phyloP scores from a whole-genome alignment of 1,284 basidiomycete species.

The Apiotrichum brassicae region DNA sequence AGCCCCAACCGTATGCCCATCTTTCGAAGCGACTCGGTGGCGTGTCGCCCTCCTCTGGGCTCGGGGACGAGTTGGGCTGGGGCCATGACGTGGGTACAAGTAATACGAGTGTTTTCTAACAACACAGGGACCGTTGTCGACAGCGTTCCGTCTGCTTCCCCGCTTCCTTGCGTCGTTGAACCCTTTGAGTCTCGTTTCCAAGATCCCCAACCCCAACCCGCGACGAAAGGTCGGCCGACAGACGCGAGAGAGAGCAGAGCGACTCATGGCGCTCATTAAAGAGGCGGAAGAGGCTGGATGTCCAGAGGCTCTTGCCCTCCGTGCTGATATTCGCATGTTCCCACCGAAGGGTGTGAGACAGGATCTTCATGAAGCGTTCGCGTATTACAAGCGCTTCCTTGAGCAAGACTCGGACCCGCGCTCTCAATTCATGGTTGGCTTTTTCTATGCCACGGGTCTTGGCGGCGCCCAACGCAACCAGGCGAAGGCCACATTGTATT shows the following conservation, averaged over 20 bases:
- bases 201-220: conserved; percentile 6
- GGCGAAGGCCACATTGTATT: conserved; percentile 69
- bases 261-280: conserved; percentile 66
- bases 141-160: conserved; percentile 31
- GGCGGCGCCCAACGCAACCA: conserved; percentile 53
- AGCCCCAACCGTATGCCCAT: conserved; percentile 24
- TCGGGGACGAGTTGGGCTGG: conserved; percentile 37
- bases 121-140: conserved; percentile 35
- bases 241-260: conserved; percentile 53
- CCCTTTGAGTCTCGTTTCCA: conserved; percentile 5
- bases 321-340: conserved; percentile 62
- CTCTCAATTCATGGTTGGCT: conserved; percentile 74
- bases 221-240: conserved; percentile 9
- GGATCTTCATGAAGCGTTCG: conserved; percentile 31
- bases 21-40: conserved; percentile 23
- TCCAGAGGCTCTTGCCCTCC: conserved; percentile 63
- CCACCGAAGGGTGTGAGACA: conserved; percentile 39
- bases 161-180: conserved; percentile 36
- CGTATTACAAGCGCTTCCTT: conserved; percentile 8
- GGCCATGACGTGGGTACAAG: conserved; percentile 30
- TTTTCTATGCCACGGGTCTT: conserved; percentile 82
- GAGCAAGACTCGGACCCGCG: conserved; percentile 59
- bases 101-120: neutral
- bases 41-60: conserved; percentile 15
- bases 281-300: conserved; percentile 74